Conservation (phyloP, 2,329 filamentous ascomycete species). For the Diplodia seriata region DNA sequence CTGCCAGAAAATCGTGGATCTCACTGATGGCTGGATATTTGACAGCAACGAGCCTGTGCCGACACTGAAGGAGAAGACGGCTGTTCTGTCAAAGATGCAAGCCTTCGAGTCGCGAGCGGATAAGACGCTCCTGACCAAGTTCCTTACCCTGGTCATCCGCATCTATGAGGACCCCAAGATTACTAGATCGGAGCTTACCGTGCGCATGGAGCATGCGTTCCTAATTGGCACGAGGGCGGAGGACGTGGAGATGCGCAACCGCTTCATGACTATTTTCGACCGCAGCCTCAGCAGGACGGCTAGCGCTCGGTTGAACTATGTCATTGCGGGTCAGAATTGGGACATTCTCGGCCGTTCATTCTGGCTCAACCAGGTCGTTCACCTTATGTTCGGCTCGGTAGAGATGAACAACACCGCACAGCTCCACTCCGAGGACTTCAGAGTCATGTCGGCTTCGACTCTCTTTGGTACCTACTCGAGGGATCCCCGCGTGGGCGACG, state of each 20-base stretch:
- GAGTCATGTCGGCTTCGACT: slow-evolving; percentile 73
- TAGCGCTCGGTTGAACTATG: slow-evolving; percentile 85
- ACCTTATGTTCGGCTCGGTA: slow-evolving; percentile 87
- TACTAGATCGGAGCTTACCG: slow-evolving; percentile 90
- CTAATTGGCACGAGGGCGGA: slow-evolving; percentile 91
- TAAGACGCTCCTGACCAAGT: slow-evolving; percentile 85
- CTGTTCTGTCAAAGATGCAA: slow-evolving; percentile 98
- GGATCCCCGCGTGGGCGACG: slow-evolving; percentile 66
- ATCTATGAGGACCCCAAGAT: slow-evolving; percentile 99
- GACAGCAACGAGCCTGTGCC: slow-evolving; percentile 93
- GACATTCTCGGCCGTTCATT: slow-evolving; percentile 93
- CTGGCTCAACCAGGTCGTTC: slow-evolving; percentile 94
- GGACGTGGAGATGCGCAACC: slow-evolving; percentile 95
- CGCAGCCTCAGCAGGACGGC: slow-evolving; percentile 92
- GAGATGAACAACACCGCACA: slow-evolving; percentile 82
- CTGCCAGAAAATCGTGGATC: slow-evolving; percentile 89
- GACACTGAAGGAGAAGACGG: slow-evolving; percentile 97
- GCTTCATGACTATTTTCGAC: slow-evolving; percentile 96
- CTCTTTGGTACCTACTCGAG: slow-evolving; percentile 76
- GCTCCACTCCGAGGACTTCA: slow-evolving; percentile 84
- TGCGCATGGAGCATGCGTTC: slow-evolving; percentile 97
- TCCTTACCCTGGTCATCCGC: slow-evolving; percentile 92
- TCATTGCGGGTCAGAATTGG: slow-evolving; percentile 94
- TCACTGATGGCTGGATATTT: slow-evolving; percentile 98
- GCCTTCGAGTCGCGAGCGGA: slow-evolving; percentile 88